phyloP scores from a whole-genome alignment of 1,284 basidiomycete genomes.

The Cryptococcus hybrid region DNA sequence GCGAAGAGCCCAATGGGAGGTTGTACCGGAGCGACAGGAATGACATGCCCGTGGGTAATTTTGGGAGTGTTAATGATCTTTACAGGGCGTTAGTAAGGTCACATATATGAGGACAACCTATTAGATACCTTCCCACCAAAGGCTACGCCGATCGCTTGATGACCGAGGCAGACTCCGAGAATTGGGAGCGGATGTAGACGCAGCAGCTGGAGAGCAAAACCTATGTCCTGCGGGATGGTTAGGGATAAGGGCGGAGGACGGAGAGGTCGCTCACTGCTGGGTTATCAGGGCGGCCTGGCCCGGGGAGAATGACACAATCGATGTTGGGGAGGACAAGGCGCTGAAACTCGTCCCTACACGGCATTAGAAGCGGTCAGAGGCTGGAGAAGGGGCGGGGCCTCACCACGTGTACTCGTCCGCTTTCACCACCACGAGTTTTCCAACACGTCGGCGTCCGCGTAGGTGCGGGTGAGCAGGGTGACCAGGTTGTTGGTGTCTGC shows the following conservation, averaged over 20 bases:
- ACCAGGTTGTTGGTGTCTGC: conserved; percentile 51
- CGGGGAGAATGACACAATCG: conserved; percentile 51
- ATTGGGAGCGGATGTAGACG: conserved; percentile 41
- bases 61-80: conserved; percentile 48
- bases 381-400: conserved; percentile 1
- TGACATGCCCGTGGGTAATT: conserved; percentile 72
- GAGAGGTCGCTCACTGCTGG: conserved; percentile 26
- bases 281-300: conserved; percentile 48
- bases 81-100: neutral
- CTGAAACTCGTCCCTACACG: conserved; percentile 41
- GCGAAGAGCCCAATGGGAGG: conserved; percentile 35
- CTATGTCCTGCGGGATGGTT: conserved; percentile 41
- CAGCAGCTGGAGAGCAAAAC: conserved; percentile 46
- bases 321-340: conserved; percentile 38
- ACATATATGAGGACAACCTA: conserved; percentile 24
- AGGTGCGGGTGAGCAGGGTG: conserved; percentile 48
- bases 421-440: conserved; percentile 48
- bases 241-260: neutral
- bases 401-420: conserved; percentile 49
- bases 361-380: neutral
- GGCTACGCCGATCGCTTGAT: conserved; percentile 82
- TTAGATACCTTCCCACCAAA: conserved; percentile 61
- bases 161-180: conserved; percentile 74
- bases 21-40: conserved; percentile 53
- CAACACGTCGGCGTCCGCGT: conserved; percentile 44